Evolutionary conservation across 352 stramenopile species (phyloP), one percentile per base, ranked within the genome.

Genomic region (Pelagophyceae sp.): DNA sequence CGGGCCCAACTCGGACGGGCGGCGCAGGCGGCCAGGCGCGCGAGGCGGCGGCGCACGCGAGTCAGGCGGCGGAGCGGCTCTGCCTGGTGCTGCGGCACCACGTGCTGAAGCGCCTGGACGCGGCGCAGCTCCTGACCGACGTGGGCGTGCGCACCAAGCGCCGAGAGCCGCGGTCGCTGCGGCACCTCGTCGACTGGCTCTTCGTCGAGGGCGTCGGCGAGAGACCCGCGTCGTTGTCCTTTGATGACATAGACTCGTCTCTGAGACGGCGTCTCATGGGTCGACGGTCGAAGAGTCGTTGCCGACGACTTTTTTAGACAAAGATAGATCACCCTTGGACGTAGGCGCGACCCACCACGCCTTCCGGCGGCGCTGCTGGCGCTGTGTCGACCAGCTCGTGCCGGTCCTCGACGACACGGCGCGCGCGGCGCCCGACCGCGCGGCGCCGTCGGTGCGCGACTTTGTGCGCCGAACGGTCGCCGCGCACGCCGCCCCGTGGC

Each of bases 31-130:
- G 45, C 45, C 45, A 23, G 11, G 45, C 45, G 45, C 11, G 5
- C 58, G 58, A 67, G 58, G 67, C 67, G 20, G 38, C 67, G 2
- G 2, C 2, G 15, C 17, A 17, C 35, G 67, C 67, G 67, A 35
- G 15, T 19, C 19, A 6, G 2, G 67, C 67, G 67, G 67, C 38
- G 35, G 67, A 74, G 33, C 67, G 67, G 35, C 67, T 74, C 67
- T 33, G 35, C 17, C 20, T 37, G 2, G 33, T 31, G 3, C 31
- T 74, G 25, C 2, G 33, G 27, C 33, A 74, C 38, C 67, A 74
- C 38, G 67, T 74, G 1, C 0, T 2, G 23, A 15, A 11, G 11
- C 27, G 33, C 11, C 3, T 17, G 35, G 67, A 74, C 67, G 35
- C 19, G 27, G 67, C 67, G 15, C 6, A 31, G 33, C 38, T 74